A percentile compares a stretch with the other conserved stretches of the same genome.
These are phyloP conservation scores for Termitomyces sp. DNA, from an alignment of 768 basidiomycete species.

Conservation along the genomic window DNA sequence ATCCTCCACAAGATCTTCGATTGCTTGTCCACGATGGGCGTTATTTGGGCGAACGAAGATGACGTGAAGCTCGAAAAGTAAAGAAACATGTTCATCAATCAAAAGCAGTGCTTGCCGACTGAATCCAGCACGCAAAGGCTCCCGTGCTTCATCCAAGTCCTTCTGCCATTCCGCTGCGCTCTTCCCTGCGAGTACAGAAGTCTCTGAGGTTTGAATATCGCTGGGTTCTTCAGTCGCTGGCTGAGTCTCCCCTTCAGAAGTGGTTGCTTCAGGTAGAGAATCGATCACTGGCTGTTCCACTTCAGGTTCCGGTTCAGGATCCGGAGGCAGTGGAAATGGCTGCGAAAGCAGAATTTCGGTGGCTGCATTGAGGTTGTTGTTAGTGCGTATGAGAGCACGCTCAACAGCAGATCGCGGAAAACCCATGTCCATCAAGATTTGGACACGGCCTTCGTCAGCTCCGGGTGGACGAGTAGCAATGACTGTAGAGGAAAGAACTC, in stretches of 20 bases:
- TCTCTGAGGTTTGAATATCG: constrained; percentile 17
- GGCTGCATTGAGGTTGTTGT: constrained; percentile 86
- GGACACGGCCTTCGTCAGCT: constrained; percentile 73
- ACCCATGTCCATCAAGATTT: constrained; percentile 92
- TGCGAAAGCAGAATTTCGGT: constrained; percentile 82
- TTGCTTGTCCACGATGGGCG: constrained; percentile 55
- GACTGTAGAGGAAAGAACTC: constrained; percentile 17
- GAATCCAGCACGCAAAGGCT: constrained; percentile 58
- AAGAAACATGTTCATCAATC: constrained; percentile 80
- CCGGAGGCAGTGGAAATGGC: constrained; percentile 71
- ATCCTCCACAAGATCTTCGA: constrained; percentile 72
- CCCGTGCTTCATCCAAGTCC: constrained; percentile 60
- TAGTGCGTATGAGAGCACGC: constrained; percentile 74
- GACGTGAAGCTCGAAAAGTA: constrained; percentile 84
- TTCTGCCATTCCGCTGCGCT: constrained; percentile 57
- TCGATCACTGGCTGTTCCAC: constrained; percentile 15
- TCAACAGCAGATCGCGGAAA: constrained; percentile 88
- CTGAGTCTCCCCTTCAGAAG: constrained; percentile 23
- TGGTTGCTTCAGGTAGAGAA: constrained; percentile 11
- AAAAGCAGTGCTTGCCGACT: constrained; percentile 67
- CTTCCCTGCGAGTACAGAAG: constrained; percentile 29
- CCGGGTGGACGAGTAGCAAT: constrained; percentile 32
- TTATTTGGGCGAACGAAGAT: constrained; percentile 69
- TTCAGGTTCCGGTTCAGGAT: constrained; percentile 42
- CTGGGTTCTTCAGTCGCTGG: constrained; percentile 18